phyloP scores from a whole-genome alignment of 495 filamentous ascomycete genomes.

The Astrocystis sublimbata region DNA sequence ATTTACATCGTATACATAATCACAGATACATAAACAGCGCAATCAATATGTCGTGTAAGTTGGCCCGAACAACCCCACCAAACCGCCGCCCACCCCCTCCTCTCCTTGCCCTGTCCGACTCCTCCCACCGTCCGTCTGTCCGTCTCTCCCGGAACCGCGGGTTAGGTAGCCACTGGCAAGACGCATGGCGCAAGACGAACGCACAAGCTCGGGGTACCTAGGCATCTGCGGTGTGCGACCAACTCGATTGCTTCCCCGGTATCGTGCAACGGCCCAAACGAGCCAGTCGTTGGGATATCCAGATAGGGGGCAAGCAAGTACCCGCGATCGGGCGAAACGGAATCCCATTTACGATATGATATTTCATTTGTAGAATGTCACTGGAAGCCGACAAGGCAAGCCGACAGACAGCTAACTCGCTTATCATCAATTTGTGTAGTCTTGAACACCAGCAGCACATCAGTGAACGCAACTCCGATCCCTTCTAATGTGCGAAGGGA shows the following conservation, averaged over 20 bases:
- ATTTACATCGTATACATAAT: too few species aligned
- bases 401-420: not conserved
- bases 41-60: constrained; percentile 35
- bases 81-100: not conserved
- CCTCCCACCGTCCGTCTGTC: too few species aligned
- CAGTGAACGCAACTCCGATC: constrained; percentile 60
- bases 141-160: too few species aligned
- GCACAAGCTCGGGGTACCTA: too few species aligned
- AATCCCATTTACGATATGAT: too few species aligned
- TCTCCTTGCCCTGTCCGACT: not conserved
- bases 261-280: not conserved
- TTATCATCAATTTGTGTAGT: constrained; percentile 27
- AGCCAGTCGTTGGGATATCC: not conserved
- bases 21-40: not conserved
- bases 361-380: too few species aligned
- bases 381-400: too few species aligned
- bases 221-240: too few species aligned
- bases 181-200: not conserved
- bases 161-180: not conserved
- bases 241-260: not conserved
- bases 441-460: constrained; percentile 41
- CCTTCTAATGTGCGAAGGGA: constrained; percentile 52
- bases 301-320: not conserved
- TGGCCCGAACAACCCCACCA: not conserved
- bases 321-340: not conserved